A percentile compares a stretch with the other conserved stretches of the same genome.
phyloP scores from a whole-genome alignment of 306 rosid species.

The Acacia crassicarpa region DNA sequence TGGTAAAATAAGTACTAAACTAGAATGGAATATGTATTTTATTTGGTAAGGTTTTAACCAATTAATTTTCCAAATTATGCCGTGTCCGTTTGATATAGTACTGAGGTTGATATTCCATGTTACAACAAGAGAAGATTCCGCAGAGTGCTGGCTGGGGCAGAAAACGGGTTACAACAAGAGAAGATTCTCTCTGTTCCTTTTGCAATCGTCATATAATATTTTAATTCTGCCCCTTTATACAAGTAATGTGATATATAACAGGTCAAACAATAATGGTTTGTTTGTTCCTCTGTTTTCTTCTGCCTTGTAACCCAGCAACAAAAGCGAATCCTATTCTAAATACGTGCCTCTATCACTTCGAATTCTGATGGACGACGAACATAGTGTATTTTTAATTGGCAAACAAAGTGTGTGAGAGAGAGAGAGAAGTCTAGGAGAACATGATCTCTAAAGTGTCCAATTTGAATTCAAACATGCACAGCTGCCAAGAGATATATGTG shows the following conservation, averaged over 20 bases:
- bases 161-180: background rate
- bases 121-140: constrained; percentile 9
- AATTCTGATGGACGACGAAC: background rate
- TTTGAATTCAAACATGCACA: background rate
- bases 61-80: background rate
- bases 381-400: background rate
- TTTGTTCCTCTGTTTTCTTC: background rate
- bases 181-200: background rate
- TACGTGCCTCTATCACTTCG: background rate
- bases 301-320: background rate
- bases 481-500: background rate
- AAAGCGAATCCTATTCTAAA: background rate
- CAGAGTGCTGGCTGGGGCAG: background rate
- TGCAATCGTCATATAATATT: background rate
- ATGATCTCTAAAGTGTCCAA: background rate
- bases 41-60: background rate
- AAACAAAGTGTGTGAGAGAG: background rate
- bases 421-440: background rate
- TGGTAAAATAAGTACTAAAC: background rate
- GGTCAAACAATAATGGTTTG: background rate
- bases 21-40: background rate
- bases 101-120: constrained; percentile 14
- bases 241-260: background rate
- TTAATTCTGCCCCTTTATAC: background rate
- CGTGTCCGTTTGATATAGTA: background rate